These are phyloP conservation scores for Scheffersomyces stambukii DNA, from an alignment of 1,139 yeast genomes.

Conservation along the genomic window DNA sequence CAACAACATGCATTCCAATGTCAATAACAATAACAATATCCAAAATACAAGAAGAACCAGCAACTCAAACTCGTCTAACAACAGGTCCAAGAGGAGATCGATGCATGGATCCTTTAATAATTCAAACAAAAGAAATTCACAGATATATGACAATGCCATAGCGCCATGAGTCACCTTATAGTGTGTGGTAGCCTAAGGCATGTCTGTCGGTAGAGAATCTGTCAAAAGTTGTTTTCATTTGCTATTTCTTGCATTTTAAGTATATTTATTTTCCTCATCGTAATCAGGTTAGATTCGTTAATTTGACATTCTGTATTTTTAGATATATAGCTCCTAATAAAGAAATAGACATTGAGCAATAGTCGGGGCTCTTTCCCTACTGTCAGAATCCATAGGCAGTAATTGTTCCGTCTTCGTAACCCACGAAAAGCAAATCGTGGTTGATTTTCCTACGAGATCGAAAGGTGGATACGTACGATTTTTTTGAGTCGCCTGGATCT, in stretches of 20 bases:
- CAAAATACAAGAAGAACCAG: slow-evolving; percentile 11
- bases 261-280: too few species aligned
- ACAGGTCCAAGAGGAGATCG: too few species aligned
- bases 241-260: too few species aligned
- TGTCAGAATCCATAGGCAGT: slow-evolving; percentile 13
- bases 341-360: too few species aligned
- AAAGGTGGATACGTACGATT: too few species aligned
- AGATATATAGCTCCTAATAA: too few species aligned
- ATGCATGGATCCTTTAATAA: too few species aligned
- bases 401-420: slow-evolving; percentile 40
- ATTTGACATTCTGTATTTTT: too few species aligned
- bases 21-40: slow-evolving; percentile 3
- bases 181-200: slow-evolving; percentile 1
- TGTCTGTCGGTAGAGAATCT: not conserved
- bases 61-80: slow-evolving; percentile 4
- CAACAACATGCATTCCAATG: slow-evolving; percentile 1
- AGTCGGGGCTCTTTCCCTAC: not conserved
- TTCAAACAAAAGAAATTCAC: slow-evolving; percentile 11
- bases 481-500: too few species aligned
- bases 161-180: too few species aligned
- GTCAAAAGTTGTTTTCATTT: too few species aligned
- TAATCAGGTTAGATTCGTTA: too few species aligned
- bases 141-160: slow-evolving; percentile 8
- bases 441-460: slow-evolving; percentile 12
- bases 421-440: slow-evolving; percentile 22